Evolutionary conservation across 1,284 basidiomycete genomes (phyloP), one percentile per base, ranked within the genome.

Genomic region (Jaminaea rosea): DNA sequence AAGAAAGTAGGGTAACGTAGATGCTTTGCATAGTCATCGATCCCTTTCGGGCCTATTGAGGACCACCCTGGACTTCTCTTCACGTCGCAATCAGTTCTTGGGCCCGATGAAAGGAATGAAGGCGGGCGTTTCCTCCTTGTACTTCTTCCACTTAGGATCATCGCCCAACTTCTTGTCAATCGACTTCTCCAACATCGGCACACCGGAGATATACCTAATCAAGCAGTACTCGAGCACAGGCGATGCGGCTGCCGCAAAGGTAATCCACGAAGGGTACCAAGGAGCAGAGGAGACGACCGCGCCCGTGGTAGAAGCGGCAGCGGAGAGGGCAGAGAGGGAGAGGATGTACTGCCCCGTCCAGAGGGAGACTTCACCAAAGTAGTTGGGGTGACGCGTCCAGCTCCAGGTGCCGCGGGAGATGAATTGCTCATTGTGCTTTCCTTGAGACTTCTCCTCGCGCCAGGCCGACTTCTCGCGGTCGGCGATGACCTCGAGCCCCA

Each of bases 291-390:
- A 45, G 51, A 62, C 49, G 29, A 36, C 26, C 5, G 63, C 58
- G 13, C 53, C 45, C 26, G 52, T 59, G 17, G 56, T 44, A 34
- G 28, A 17, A 15, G 39, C 13, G 23, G 39, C 39, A 42, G 13
- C 19, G 17, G 39, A 49, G 32, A 50, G 27, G 4, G 39, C 52
- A 2, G 7, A 80, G 78, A 8, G 77, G 2, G 83, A 80, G 11
- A 86, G 75, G 5, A 81, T 76, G 78, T 81, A 86, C 26, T 87
- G 82, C 9, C 83, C 84, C 2, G 80, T 79, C 82, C 85, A 86
- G 17, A 88, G 77, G 2, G 83, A 81, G 10, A 87, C 79, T 75
- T 88, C 86, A 23, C 84, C 85, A 29, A 86, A 80, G 71, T 88
- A 87, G 76, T 84, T 86, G 59, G 21, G 44, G 24, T 45, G 86